Evolutionary conservation across 768 basidiomycete genomes (phyloP).

Genomic region (Crassisporium funariophilum): DNA sequence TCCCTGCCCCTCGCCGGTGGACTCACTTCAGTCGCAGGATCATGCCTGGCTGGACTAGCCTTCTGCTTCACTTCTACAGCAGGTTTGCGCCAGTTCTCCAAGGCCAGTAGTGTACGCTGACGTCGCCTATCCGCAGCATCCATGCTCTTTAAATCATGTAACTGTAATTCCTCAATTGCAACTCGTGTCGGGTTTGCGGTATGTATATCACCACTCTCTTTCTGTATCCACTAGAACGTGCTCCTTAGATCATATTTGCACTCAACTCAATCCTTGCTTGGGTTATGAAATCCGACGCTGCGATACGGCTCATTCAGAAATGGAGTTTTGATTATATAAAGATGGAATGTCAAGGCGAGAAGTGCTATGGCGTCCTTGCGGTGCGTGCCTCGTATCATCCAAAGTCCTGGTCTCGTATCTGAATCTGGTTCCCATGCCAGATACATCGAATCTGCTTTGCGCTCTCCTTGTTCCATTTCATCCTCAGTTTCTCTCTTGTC

Average conservation of each 20-base stretch:
- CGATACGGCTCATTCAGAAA: constrained; percentile 85
- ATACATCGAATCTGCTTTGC: constrained; percentile 98
- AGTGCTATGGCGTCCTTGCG: constrained; percentile 95
- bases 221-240: background rate
- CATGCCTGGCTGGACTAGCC: constrained; percentile 80
- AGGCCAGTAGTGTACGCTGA: constrained; percentile 6
- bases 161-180: constrained; percentile 98
- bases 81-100: constrained; percentile 45
- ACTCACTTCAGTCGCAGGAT: constrained; percentile 73
- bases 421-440: constrained; percentile 34
- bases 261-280: constrained; percentile 96
- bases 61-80: constrained; percentile 89
- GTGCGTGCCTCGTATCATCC: constrained; percentile 46
- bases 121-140: constrained; percentile 59
- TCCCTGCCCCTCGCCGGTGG: constrained; percentile 73
- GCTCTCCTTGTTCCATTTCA: constrained; percentile 82
- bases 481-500: constrained; percentile 77
- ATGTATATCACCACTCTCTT: constrained; percentile 23
- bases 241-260: constrained; percentile 83
- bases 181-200: constrained; percentile 96
- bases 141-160: constrained; percentile 98
- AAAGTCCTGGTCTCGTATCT: background rate
- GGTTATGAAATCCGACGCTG: constrained; percentile 91
- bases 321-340: constrained; percentile 97
- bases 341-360: constrained; percentile 92